phyloP scores from a whole-genome alignment of 768 basidiomycete genomes.

The Cubamyces sp. region DNA sequence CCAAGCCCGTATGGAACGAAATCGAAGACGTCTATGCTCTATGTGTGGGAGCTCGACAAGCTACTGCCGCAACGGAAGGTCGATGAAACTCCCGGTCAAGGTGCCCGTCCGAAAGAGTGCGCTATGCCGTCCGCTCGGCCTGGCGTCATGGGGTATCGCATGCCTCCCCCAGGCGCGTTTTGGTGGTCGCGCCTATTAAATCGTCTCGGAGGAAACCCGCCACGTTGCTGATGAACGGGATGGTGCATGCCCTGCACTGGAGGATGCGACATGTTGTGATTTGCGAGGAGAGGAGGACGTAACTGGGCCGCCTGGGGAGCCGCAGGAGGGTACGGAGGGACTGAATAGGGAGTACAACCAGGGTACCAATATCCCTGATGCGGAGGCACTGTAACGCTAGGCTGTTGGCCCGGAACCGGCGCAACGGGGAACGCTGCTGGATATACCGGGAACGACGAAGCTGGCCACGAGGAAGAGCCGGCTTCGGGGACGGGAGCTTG shows the following conservation, averaged over 20 bases:
- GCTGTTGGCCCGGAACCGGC: not conserved
- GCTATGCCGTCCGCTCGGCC: not conserved
- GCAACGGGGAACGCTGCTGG: constrained; percentile 15
- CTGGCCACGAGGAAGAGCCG: not conserved
- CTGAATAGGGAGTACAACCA: not conserved
- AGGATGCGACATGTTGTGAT: too few species aligned
- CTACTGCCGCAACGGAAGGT: too few species aligned
- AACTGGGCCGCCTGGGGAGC: not conserved
- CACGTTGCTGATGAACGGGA: not conserved
- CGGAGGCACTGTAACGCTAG: not conserved
- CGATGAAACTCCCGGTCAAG: too few species aligned
- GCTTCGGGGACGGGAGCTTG: not conserved
- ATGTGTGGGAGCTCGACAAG: too few species aligned
- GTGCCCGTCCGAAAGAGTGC: not conserved
- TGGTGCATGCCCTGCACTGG: not conserved
- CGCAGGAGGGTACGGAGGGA: not conserved
- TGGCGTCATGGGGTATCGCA: too few species aligned
- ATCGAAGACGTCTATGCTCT: too few species aligned
- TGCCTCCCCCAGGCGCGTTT: not conserved
- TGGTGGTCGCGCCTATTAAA: not conserved
- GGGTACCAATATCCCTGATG: constrained; percentile 3
- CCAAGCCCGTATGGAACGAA: too few species aligned
- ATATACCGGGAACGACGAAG: constrained; percentile 15
- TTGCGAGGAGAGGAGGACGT: not conserved
- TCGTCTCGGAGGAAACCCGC: not conserved